phyloP scores from a whole-genome alignment of 2,329 filamentous ascomycete species.

The Dactylellina drechsleri region DNA sequence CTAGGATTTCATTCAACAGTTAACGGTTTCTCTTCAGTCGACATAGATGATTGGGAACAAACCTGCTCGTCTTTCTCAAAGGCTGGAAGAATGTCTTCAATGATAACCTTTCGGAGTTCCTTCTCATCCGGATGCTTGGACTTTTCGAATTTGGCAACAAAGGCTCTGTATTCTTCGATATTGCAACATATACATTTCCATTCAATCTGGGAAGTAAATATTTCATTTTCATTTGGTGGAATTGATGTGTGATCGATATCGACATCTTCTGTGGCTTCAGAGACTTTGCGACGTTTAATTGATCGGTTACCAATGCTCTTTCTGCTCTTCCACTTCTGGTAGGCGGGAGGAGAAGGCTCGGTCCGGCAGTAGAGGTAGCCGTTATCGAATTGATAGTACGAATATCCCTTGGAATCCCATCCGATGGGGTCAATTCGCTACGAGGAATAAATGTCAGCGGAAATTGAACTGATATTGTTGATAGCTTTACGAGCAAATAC shows the following conservation, averaged over 20 bases:
- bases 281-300: constrained; percentile 75
- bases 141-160: constrained; percentile 77
- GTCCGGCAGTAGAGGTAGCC: constrained; percentile 89
- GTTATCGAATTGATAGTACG: constrained; percentile 91
- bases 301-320: constrained; percentile 71
- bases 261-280: constrained; percentile 55
- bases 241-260: constrained; percentile 61
- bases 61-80: constrained; percentile 78
- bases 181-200: constrained; percentile 94
- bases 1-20: not conserved
- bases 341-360: constrained; percentile 73
- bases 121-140: constrained; percentile 88
- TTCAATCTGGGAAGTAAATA: constrained; percentile 65
- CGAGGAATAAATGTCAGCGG: constrained; percentile 15
- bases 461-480: not conserved
- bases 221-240: constrained; percentile 61
- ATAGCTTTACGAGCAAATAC: constrained; percentile 65
- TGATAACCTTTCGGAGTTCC: constrained; percentile 75
- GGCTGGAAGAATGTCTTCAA: constrained; percentile 82
- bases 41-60: not conserved
- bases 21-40: constrained; percentile 4
- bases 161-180: constrained; percentile 77
- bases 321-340: constrained; percentile 69
- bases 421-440: constrained; percentile 83
- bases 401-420: constrained; percentile 86